Percentiles rank a stretch among this genome's conserved stretches.
Conservation (phyloP, 441 rosid genomes). For the Populus hybrid region DNA sequence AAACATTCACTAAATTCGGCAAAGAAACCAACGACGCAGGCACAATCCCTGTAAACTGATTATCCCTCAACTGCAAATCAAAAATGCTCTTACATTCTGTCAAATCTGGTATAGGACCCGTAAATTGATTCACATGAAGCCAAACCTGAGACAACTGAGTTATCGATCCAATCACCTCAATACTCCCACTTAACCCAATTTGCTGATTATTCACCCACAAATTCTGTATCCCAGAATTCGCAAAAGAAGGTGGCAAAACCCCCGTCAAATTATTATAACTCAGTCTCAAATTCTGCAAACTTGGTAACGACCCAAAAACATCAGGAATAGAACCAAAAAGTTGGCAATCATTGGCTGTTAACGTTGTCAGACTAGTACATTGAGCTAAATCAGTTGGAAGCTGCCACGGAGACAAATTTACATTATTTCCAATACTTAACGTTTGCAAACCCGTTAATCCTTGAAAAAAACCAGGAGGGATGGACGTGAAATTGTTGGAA, state of each 20-base stretch:
- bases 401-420: conserved; percentile 34
- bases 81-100: conserved; percentile 37
- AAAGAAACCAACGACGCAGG: conserved; percentile 40
- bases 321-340: conserved; percentile 53
- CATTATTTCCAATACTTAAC: conserved; percentile 38
- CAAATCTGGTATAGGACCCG: conserved; percentile 69
- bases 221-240: conserved; percentile 34
- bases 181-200: conserved; percentile 48
- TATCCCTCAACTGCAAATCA: conserved; percentile 63
- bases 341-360: conserved; percentile 37
- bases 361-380: conserved; percentile 30
- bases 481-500: conserved; percentile 43
- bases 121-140: conserved; percentile 57
- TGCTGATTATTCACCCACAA: conserved; percentile 65
- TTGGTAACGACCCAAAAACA: conserved; percentile 38
- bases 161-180: conserved; percentile 56
- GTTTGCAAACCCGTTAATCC: conserved; percentile 48
- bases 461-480: conserved; percentile 44
- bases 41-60: conserved; percentile 50
- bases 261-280: conserved; percentile 61
- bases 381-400: conserved; percentile 47
- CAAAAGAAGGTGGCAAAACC: conserved; percentile 49
- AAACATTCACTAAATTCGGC: conserved; percentile 34
- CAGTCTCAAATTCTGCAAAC: conserved; percentile 46
- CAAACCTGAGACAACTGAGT: conserved; percentile 46